Percentiles rank a stretch among this genome's conserved stretches.
These are phyloP conservation scores for Phytopythium vexans DNA, from an alignment of 352 stramenopile species.

Conservation along the genomic window DNA sequence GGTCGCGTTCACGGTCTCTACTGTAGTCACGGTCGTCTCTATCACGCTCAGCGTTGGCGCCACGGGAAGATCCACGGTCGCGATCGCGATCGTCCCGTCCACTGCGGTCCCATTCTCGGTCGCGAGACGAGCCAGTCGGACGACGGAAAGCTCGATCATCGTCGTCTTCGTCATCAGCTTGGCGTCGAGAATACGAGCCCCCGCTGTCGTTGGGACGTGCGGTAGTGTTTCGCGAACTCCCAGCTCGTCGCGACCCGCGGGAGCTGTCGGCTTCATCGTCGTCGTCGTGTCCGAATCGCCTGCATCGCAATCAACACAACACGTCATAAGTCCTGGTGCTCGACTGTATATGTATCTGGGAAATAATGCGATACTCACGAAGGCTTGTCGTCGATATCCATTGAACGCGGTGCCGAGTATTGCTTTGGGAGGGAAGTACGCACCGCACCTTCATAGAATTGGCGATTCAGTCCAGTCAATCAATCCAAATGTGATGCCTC, in stretches of 20 bases:
- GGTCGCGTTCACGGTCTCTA: constrained; percentile 22
- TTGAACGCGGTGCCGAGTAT: constrained; percentile 67
- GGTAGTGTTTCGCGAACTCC: constrained; percentile 13
- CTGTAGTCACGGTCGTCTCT: constrained; percentile 16
- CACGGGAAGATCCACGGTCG: constrained; percentile 14
- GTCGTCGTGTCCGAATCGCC: constrained; percentile 71
- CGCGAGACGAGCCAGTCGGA: constrained; percentile 2
- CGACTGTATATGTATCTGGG: too few relatives aligned
- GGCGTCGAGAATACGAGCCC: constrained; percentile 26
- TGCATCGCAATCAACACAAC: constrained; percentile 8
- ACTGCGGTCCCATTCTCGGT: constrained; percentile 4
- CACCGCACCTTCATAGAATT: constrained; percentile 46
- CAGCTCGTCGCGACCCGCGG: constrained; percentile 16
- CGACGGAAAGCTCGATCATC: constrained; percentile 33
- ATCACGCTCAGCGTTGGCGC: constrained; percentile 33
- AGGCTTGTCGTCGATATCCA: constrained; percentile 79
- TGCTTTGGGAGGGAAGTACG: constrained; percentile 71
- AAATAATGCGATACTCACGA: constrained; percentile 40
- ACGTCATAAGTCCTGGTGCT: not conserved
- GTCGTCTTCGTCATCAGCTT: constrained; percentile 39
- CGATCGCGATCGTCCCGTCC: constrained; percentile 6
- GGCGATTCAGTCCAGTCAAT: not conserved
- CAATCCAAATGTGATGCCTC: not conserved
- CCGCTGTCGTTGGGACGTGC: constrained; percentile 7
- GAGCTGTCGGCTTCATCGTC: constrained; percentile 53